Percentiles rank a stretch among this genome's conserved stretches.
These are phyloP conservation scores for Cetradonia linearis DNA, from an alignment of 495 filamentous ascomycete species.

Conservation along the genomic window DNA sequence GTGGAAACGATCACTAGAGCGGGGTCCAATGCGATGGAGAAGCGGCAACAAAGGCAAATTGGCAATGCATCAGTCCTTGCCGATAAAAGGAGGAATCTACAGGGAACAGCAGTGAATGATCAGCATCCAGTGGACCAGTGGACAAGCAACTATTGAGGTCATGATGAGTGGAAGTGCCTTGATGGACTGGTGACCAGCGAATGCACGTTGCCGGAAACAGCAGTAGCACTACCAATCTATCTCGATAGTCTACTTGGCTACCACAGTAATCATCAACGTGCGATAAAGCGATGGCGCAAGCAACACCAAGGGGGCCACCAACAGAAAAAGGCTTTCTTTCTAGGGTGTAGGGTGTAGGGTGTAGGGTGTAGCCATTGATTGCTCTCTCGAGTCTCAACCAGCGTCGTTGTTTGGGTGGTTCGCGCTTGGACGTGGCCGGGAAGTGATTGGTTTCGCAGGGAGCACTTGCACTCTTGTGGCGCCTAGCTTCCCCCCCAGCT, in stretches of 20 bases:
- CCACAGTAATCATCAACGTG: background rate
- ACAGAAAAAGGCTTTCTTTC: slow-evolving; percentile 4
- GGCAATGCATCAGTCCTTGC: background rate
- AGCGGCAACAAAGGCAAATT: background rate
- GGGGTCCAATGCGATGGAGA: background rate
- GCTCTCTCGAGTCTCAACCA: no score
- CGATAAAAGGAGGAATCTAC: background rate
- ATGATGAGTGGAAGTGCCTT: background rate
- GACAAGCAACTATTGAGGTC: background rate
- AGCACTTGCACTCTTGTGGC: background rate
- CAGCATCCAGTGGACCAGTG: background rate
- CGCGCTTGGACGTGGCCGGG: background rate
- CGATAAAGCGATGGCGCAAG: slow-evolving; percentile 5
- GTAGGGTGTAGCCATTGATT: no score
- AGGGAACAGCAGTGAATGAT: background rate
- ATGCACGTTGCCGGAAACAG: background rate
- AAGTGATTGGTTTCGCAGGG: slow-evolving; percentile 1
- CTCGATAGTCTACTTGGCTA: background rate
- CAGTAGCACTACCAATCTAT: background rate
- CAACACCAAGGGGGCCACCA: background rate
- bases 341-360: no score
- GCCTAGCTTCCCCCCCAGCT: slow-evolving; percentile 2
- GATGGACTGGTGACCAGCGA: background rate
- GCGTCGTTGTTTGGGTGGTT: background rate
- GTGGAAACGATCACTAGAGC: background rate